A percentile compares a stretch with the other conserved stretches of the same genome.
Conservation (phyloP, 2,329 filamentous ascomycete genomes). For the Xylariales sp. region DNA sequence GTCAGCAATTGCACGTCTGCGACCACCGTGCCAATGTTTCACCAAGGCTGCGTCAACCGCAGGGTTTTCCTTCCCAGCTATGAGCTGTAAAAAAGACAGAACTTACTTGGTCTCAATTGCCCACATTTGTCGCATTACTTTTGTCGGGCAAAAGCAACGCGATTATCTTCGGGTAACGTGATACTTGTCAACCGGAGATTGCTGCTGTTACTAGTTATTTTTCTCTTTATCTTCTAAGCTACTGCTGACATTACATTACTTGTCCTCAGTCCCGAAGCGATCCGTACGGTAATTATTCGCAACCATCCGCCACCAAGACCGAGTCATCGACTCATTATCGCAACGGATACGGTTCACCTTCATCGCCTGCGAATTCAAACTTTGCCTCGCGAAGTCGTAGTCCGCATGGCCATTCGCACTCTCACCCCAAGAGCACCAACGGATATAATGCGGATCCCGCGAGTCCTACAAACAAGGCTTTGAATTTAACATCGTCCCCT, state of each 20-base stretch:
- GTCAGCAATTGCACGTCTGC: too few species aligned
- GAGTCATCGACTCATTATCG: conserved; percentile 32
- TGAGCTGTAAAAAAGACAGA: too few species aligned
- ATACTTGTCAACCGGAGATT: too few species aligned
- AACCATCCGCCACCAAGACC: conserved; percentile 27
- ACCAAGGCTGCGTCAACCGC: too few species aligned
- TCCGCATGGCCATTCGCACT: conserved; percentile 25
- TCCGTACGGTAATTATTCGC: conserved; percentile 43
- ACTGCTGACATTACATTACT: conserved; percentile 10
- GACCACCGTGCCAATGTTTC: too few species aligned
- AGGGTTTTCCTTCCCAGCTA: too few species aligned
- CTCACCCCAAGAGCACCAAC: conserved; percentile 27
- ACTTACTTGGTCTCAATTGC: too few species aligned
- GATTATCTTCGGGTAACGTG: too few species aligned
- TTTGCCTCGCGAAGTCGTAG: conserved; percentile 21
- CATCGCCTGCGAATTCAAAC: conserved; percentile 21
- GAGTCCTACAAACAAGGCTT: conserved; percentile 23
- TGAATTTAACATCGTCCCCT: conserved; percentile 23
- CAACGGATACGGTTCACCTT: conserved; percentile 25
- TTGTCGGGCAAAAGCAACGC: too few species aligned
- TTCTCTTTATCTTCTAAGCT: too few species aligned
- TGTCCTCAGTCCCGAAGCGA: conserved; percentile 42
- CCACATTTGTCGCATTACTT: too few species aligned
- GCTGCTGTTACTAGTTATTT: too few species aligned
- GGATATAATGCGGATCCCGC: conserved; percentile 14